Conservation (phyloP, 306 rosid genomes). For the Cyclanthera cordifolia region DNA sequence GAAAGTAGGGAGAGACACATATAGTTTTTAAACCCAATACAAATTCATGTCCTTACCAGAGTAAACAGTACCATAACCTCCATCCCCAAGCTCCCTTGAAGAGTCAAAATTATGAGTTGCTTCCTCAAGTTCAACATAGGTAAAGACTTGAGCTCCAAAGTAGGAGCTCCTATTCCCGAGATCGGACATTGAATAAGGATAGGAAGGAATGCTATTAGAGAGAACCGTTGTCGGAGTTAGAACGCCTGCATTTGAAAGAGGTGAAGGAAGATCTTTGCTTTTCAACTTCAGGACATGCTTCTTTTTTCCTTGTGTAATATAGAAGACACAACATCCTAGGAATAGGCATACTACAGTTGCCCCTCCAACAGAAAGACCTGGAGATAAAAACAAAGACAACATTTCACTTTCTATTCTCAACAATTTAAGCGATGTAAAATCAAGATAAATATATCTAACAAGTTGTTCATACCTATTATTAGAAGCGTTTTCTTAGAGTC, state of each 20-base stretch:
- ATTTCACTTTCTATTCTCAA: background rate
- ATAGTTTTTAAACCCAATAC: no score
- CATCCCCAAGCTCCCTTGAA: slow-evolving; percentile 76
- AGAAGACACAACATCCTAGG: slow-evolving; percentile 22
- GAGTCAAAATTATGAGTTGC: slow-evolving; percentile 58
- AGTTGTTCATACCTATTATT: slow-evolving; percentile 1
- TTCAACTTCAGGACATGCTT: slow-evolving; percentile 24
- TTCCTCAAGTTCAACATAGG: slow-evolving; percentile 63
- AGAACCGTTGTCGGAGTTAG: slow-evolving; percentile 27
- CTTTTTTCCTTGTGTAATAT: slow-evolving; percentile 19
- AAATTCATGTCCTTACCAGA: slow-evolving; percentile 36
- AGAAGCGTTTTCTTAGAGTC: background rate
- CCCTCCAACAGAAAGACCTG: slow-evolving; percentile 39
- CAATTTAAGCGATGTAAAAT: background rate
- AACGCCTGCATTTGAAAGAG: slow-evolving; percentile 36
- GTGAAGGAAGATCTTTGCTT: slow-evolving; percentile 29
- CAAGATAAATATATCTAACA: background rate
- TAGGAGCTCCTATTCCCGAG: slow-evolving; percentile 45
- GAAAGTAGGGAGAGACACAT: no score
- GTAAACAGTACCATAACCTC: slow-evolving; percentile 91
- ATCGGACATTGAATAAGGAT: slow-evolving; percentile 34
- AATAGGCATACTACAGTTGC: slow-evolving; percentile 27
- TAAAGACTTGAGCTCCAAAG: slow-evolving; percentile 75
- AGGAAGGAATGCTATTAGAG: slow-evolving; percentile 49
- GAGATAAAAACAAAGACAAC: background rate